Percentiles rank a stretch among this genome's conserved stretches.
Evolutionary conservation across 345 rosid genomes (phyloP).

Genomic region (Geranium brycei): DNA sequence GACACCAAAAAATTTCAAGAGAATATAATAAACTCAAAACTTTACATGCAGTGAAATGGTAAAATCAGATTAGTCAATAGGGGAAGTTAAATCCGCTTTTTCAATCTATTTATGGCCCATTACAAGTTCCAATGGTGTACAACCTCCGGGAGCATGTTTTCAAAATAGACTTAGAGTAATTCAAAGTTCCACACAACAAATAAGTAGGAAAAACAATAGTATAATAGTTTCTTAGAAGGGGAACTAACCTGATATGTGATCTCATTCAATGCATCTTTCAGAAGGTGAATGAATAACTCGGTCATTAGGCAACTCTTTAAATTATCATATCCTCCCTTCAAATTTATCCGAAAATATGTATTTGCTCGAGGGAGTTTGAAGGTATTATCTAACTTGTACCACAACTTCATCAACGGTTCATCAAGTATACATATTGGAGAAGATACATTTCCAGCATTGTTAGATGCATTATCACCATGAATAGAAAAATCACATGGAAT

Average conservation of each 20-base stretch:
- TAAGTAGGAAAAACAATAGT: neutral
- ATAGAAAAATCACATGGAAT: slow-evolving; percentile 77
- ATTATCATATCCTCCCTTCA: slow-evolving; percentile 64
- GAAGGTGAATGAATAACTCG: slow-evolving; percentile 70
- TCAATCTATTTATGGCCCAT: neutral
- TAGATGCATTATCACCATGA: slow-evolving; percentile 26
- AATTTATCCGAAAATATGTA: slow-evolving; percentile 67
- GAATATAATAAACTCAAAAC: neutral
- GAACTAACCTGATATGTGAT: slow-evolving; percentile 67
- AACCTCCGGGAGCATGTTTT: too few species aligned
- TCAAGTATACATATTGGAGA: slow-evolving; percentile 63
- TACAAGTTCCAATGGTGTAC: neutral
- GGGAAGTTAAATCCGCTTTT: neutral
- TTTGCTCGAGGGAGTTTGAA: slow-evolving; percentile 85
- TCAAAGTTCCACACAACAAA: neutral
- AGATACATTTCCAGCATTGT: slow-evolving; percentile 18
- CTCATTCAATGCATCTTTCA: slow-evolving; percentile 90
- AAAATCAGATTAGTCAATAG: neutral
- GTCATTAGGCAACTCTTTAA: slow-evolving; percentile 63
- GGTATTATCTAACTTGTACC: slow-evolving; percentile 86
- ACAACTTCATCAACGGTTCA: slow-evolving; percentile 68
- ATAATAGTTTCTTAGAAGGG: neutral
- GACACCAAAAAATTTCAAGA: neutral
- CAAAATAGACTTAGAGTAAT: too few species aligned
- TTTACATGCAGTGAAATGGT: neutral